Conservation (phyloP, 495 filamentous ascomycete genomes). For the Penicillium odoratum region DNA sequence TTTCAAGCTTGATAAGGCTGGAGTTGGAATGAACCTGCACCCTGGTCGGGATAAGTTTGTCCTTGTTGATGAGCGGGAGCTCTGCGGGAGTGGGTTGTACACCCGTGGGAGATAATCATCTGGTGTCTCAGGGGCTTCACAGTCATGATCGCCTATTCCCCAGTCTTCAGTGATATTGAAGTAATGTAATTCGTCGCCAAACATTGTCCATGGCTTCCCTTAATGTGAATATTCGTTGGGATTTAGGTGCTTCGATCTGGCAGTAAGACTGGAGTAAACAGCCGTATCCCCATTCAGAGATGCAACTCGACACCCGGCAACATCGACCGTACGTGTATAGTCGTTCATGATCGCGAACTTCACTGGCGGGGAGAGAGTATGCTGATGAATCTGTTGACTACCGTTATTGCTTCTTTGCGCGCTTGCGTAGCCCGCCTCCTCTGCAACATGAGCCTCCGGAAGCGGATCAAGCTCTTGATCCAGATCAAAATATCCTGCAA, state of each 20-base stretch:
- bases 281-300: constrained; percentile 30
- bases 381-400: constrained; percentile 23
- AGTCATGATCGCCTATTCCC: constrained; percentile 14
- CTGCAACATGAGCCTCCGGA: constrained; percentile 32
- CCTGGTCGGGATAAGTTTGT: constrained; percentile 13
- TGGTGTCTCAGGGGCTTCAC: constrained; percentile 7
- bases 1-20: too few species aligned
- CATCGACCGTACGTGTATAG: constrained; percentile 23
- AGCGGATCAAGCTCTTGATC: constrained; percentile 31
- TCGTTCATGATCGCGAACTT: constrained; percentile 32
- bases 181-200: constrained; percentile 2
- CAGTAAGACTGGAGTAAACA: constrained; percentile 18
- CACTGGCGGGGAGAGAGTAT: constrained; percentile 23
- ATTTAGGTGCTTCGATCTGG: background rate
- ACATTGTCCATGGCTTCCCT: background rate
- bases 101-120: constrained; percentile 9
- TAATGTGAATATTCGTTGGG: background rate
- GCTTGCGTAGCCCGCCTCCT: constrained; percentile 27
- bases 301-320: constrained; percentile 13
- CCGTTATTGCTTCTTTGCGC: constrained; percentile 9
- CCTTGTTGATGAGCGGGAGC: constrained; percentile 13
- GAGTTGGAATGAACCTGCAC: too few species aligned
- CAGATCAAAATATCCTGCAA: constrained; percentile 28
- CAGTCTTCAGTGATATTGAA: constrained; percentile 19
- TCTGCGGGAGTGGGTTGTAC: constrained; percentile 7